phyloP scores from a whole-genome alignment of 2,329 filamentous ascomycete species.

The Fusarium tjaetaba region DNA sequence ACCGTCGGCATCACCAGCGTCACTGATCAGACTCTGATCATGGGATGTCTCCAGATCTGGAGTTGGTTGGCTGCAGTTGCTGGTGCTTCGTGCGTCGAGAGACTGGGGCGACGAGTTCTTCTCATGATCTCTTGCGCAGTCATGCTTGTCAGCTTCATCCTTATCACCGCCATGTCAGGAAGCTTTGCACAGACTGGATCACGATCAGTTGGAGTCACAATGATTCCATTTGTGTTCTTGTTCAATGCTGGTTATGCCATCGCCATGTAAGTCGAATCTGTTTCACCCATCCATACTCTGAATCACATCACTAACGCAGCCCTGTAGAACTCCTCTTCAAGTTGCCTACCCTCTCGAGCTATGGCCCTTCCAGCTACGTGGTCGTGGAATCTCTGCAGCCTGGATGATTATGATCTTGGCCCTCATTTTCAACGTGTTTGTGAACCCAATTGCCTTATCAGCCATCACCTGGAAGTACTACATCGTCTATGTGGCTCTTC shows the following conservation, averaged over 20 bases:
- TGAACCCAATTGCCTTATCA: conserved; percentile 1
- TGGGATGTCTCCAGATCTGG: conserved; percentile 15
- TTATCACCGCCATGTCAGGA: conserved; percentile 14
- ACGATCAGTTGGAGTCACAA: conserved; percentile 9
- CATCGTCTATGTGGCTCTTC: conserved; percentile 10
- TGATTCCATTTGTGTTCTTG: conserved; percentile 16
- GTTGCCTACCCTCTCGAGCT: conserved; percentile 16
- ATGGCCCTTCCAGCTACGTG: conserved; percentile 18
- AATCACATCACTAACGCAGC: background rate
- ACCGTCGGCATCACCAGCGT: conserved; percentile 15
- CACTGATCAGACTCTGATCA: conserved; percentile 21
- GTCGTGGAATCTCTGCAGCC: conserved; percentile 10
- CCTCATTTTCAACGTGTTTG: conserved; percentile 17
- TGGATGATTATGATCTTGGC: conserved; percentile 21
- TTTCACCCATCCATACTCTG: background rate
- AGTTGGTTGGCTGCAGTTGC: conserved; percentile 14
- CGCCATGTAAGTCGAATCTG: background rate
- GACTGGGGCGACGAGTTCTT: background rate
- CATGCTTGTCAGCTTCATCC: conserved; percentile 14
- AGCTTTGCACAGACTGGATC: conserved; percentile 7
- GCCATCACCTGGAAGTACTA: conserved; percentile 19
- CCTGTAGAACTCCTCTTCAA: conserved; percentile 1
- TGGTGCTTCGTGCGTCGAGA: background rate
- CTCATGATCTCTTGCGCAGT: conserved; percentile 7
- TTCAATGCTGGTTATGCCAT: conserved; percentile 20